phyloP scores from a whole-genome alignment of 116 monocot species.

The Phalaenopsis hybrid region DNA sequence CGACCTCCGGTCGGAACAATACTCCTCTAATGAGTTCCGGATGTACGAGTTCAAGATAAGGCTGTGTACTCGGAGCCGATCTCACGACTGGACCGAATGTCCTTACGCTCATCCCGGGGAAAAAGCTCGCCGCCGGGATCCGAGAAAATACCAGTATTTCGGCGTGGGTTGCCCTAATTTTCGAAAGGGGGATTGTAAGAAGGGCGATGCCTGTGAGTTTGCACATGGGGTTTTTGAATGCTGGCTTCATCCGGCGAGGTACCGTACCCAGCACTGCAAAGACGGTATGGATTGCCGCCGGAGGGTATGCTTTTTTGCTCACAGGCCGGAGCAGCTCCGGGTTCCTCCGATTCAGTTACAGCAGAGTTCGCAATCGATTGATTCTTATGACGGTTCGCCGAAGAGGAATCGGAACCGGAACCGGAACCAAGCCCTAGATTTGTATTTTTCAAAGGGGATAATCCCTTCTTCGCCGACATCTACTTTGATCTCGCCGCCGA shows the following conservation, averaged over 20 bases:
- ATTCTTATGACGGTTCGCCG: slow-evolving; percentile 6
- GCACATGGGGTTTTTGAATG: slow-evolving; percentile 7
- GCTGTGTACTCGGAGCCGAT: slow-evolving; percentile 30
- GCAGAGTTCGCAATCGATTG: background rate
- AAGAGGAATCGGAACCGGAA: background rate
- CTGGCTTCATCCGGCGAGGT: slow-evolving; percentile 11
- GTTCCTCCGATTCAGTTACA: background rate
- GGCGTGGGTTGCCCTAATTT: slow-evolving; percentile 5
- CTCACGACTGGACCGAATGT: slow-evolving; percentile 62
- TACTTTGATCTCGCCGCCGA: too few relatives aligned
- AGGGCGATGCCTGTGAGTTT: slow-evolving; percentile 5
- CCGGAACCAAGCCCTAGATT: slow-evolving; percentile 1
- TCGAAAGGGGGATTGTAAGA: slow-evolving; percentile 2
- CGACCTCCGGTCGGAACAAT: slow-evolving; percentile 17
- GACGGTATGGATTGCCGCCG: slow-evolving; percentile 9
- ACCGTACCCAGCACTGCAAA: slow-evolving; percentile 6
- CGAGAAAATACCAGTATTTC: slow-evolving; percentile 18
- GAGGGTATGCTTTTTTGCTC: slow-evolving; percentile 1
- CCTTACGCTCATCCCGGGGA: slow-evolving; percentile 51
- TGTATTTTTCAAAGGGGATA: too few relatives aligned
- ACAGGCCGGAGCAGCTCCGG: slow-evolving; percentile 7
- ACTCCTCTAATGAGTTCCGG: slow-evolving; percentile 43
- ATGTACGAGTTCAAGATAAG: slow-evolving; percentile 65
- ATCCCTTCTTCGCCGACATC: background rate
- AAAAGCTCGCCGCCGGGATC: slow-evolving; percentile 49